Evolutionary conservation across 257 asterid genomes (phyloP).

Genomic region (Nicotiana obtusifolia): DNA sequence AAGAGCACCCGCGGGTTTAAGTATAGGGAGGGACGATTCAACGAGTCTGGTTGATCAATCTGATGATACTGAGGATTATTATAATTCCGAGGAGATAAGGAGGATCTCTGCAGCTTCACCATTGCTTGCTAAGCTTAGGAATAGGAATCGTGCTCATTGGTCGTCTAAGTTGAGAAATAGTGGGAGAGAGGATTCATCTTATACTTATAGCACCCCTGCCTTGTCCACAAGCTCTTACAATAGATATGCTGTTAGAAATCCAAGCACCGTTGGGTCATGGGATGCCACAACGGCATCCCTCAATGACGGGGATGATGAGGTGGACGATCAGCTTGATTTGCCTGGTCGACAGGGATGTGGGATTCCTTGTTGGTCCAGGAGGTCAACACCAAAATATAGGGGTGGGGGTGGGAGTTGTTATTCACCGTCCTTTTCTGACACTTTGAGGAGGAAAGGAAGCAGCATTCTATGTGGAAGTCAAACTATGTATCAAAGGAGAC

Average conservation of each 20-base stretch:
- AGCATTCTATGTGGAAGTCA: slow-evolving; percentile 66
- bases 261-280: slow-evolving; percentile 83
- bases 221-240: slow-evolving; percentile 69
- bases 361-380: slow-evolving; percentile 92
- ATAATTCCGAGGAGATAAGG: slow-evolving; percentile 62
- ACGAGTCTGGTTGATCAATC: slow-evolving; percentile 63
- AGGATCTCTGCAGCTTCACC: slow-evolving; percentile 63
- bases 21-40: slow-evolving; percentile 51
- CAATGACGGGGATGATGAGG: slow-evolving; percentile 79
- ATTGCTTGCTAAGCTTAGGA: slow-evolving; percentile 61
- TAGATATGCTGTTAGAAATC: slow-evolving; percentile 49
- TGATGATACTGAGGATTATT: slow-evolving; percentile 70
- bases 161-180: slow-evolving; percentile 45
- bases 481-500: slow-evolving; percentile 43
- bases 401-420: slow-evolving; percentile 59
- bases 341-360: slow-evolving; percentile 90
- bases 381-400: slow-evolving; percentile 86
- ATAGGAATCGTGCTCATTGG: slow-evolving; percentile 49
- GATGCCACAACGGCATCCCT: slow-evolving; percentile 72
- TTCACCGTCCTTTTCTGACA: slow-evolving; percentile 88
- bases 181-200: slow-evolving; percentile 66
- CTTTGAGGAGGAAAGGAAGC: slow-evolving; percentile 79
- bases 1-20: slow-evolving; percentile 31
- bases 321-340: slow-evolving; percentile 74
- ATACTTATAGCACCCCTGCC: slow-evolving; percentile 71